A percentile compares a stretch with the other conserved stretches of the same genome.
phyloP scores from a whole-genome alignment of 257 asterid genomes.

The Anisodus tanguticus region DNA sequence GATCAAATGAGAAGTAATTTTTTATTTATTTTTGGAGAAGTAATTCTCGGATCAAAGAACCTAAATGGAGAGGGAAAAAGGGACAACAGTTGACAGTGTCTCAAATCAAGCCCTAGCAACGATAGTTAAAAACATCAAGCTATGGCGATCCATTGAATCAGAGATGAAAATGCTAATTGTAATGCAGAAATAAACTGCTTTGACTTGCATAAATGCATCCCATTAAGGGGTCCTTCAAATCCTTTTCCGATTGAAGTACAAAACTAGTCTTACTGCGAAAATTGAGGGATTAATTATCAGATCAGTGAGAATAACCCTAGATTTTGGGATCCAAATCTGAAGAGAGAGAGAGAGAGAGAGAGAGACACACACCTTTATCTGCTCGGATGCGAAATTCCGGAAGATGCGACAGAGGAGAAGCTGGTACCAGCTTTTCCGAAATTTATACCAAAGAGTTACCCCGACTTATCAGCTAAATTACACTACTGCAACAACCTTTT shows the following conservation, averaged over 20 bases:
- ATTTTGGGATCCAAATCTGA: conserved; percentile 53
- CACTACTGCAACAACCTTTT: conserved; percentile 31
- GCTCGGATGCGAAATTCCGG: conserved; percentile 41
- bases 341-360: conserved; percentile 26
- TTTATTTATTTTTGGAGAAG: too few relatives aligned
- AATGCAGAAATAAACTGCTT: too few relatives aligned
- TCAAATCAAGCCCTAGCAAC: too few relatives aligned
- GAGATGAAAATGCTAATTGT: too few relatives aligned
- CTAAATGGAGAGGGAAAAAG: too few relatives aligned
- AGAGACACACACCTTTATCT: conserved; percentile 49
- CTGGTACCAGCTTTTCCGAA: conserved; percentile 29
- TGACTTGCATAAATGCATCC: too few relatives aligned
- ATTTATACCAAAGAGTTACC: conserved; percentile 43
- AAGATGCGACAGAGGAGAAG: conserved; percentile 51
- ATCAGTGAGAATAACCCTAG: conserved; percentile 45
- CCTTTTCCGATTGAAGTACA: background rate
- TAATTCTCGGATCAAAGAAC: too few relatives aligned
- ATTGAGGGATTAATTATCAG: conserved; percentile 28
- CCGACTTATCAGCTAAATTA: conserved; percentile 31
- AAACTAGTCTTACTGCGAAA: background rate
- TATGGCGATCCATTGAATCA: too few relatives aligned
- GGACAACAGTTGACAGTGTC: too few relatives aligned
- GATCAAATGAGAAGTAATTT: too few relatives aligned
- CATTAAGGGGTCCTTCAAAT: too few relatives aligned
- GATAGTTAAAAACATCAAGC: too few relatives aligned